Percentiles rank a stretch among this genome's conserved stretches.
phyloP scores from a whole-genome alignment of 2,329 filamentous ascomycete genomes.

The Monosporascus sp. region DNA sequence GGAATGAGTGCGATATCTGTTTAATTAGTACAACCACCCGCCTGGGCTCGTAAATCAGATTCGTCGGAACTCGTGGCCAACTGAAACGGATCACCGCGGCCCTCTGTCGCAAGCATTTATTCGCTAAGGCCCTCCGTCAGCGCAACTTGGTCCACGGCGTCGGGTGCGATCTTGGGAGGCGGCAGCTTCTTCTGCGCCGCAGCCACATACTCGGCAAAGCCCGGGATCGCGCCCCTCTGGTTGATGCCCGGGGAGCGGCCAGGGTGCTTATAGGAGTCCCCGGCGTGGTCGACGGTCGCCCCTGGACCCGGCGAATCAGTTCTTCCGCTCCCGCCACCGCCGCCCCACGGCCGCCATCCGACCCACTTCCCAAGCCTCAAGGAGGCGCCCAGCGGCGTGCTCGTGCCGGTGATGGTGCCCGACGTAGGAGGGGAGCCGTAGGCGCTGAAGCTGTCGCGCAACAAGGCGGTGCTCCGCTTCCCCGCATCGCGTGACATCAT shows the following conservation, averaged over 20 bases:
- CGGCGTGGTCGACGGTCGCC: slow-evolving; percentile 1
- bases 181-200: slow-evolving; percentile 45
- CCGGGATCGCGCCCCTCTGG: slow-evolving; percentile 67
- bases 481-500: slow-evolving; percentile 43
- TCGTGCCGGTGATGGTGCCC: slow-evolving; percentile 28
- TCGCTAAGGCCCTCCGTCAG: slow-evolving; percentile 54
- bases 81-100: too few species aligned
- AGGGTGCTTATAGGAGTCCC: slow-evolving; percentile 21
- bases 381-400: slow-evolving; percentile 20
- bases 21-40: too few species aligned
- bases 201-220: slow-evolving; percentile 56
- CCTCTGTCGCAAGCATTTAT: slow-evolving; percentile 10
- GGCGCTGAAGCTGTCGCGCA: slow-evolving; percentile 55
- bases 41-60: too few species aligned
- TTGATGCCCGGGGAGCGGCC: slow-evolving; percentile 68
- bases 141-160: slow-evolving; percentile 53
- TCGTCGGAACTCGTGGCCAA: too few species aligned
- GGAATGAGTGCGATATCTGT: too few species aligned
- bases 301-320: background rate
- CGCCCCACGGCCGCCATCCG: slow-evolving; percentile 35
- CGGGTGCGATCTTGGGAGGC: slow-evolving; percentile 52
- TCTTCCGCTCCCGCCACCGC: slow-evolving; percentile 5
- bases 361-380: slow-evolving; percentile 36
- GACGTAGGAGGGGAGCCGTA: slow-evolving; percentile 18
- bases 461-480: slow-evolving; percentile 47